Base-by-base conservation (phyloP, 202 grass and related monocot species). In the Dendrocalamus latiflorus region DNA sequence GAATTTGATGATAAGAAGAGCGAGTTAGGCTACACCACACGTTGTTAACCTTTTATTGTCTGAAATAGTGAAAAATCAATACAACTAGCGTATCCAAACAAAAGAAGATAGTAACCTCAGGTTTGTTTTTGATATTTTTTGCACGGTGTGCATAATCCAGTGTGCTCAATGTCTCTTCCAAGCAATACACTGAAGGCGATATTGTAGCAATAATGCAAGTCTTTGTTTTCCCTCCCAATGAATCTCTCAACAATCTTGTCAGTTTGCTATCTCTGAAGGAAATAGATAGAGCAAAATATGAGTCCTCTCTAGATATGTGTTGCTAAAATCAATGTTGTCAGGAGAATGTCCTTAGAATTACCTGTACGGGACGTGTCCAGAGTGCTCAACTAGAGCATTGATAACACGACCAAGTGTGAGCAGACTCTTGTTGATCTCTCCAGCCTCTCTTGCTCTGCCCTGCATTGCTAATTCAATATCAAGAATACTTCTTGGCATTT, bases 371-470 rank as follows among this genome's bases (percentile, higher is more conserved):
- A 99, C 78, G 82, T 96, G 96, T 70, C 91, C 93, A 89, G 96
- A 99, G 74, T 99, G 96, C 68, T 99, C 96, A 42, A 99, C 96
- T 60, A 99, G 91, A 86, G 96, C 83, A 92, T 99, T 99, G 69
- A 99, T 99, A 72, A 96, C 93, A 90, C 96, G 93, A 20, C 96
- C 96, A 76, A 99, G 93, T 18, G 96, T 99, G 3, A 99, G 86
- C 48, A 99, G 90, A 87, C 96, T 99, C 92, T 99, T 99, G 74
- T 99, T 99, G 56, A 99, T 99, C 83, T 99, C n/a, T n/a, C n/a
- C n/a, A n/a, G n/a, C n/a, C n/a, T n/a, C n/a, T n/a, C n/a, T n/a
- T n/a, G n/a, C n/a, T 88, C 96, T 92, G 74, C 96, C 91, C n/a
- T n/a, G n/a, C n/a, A n/a, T n/a, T n/a, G n/a, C n/a, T n/a, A n/a